These are phyloP conservation scores for Bipolaris zeicola DNA, from an alignment of 2,329 filamentous ascomycete species.

Conservation along the genomic window DNA sequence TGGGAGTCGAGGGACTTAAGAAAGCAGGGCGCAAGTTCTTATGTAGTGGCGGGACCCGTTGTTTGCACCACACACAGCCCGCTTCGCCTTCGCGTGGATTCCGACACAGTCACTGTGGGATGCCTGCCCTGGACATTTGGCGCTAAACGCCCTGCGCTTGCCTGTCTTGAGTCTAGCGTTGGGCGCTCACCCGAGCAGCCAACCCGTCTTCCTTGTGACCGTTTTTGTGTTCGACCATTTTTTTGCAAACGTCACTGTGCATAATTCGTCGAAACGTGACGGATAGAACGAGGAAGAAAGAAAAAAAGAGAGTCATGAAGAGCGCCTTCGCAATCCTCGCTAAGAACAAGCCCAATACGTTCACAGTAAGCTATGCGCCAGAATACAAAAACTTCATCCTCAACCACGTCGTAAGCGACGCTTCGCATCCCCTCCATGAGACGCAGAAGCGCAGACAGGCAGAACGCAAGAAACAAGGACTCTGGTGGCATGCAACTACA, in stretches of 20 bases:
- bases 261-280: conserved; percentile 1
- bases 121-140: conserved; percentile 16
- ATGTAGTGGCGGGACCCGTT: conserved; percentile 20
- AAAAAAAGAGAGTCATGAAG: conserved; percentile 23
- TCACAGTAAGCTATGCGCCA: conserved; percentile 32
- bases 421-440: conserved; percentile 35
- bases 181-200: conserved; percentile 8
- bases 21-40: conserved; percentile 14
- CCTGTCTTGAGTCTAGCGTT: conserved; percentile 8
- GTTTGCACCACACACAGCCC: conserved; percentile 18
- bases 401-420: conserved; percentile 29
- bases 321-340: conserved; percentile 16
- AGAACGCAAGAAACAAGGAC: conserved; percentile 29
- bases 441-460: conserved; percentile 24
- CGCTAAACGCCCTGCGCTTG: conserved; percentile 10
- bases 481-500: conserved; percentile 43
- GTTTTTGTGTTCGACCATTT: neutral
- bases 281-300: neutral
- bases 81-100: conserved; percentile 14
- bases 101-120: conserved; percentile 21
- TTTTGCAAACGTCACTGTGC: conserved; percentile 12
- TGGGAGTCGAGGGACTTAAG: conserved; percentile 5
- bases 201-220: neutral
- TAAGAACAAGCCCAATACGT: conserved; percentile 19
- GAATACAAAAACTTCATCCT: conserved; percentile 32